Base-by-base conservation (phyloP, 2,329 filamentous ascomycete species). In the Pezicula rhizophila region DNA sequence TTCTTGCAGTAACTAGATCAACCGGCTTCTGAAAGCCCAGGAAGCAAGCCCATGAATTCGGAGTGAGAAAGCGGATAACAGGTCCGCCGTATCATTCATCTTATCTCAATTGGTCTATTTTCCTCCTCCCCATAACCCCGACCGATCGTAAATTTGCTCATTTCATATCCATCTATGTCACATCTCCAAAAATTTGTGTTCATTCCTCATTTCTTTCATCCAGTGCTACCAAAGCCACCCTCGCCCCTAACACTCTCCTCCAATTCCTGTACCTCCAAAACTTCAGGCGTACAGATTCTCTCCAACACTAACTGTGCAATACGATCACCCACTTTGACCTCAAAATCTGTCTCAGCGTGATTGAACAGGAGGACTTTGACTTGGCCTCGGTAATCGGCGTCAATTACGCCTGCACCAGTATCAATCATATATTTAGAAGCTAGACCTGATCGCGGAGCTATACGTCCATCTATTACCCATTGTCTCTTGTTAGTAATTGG, bases 311-410 rank as follows among this genome's bases (percentile, higher is more conserved):
- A 78, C 76, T 99, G 93, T 38, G 93, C 95, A 63, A 99, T 75
- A 46, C 93, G 85, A 69, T 99, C 93, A 44, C 92, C 92, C 64
- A 86, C 83, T 63, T 85, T 85, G 57, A 99, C 75, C 56, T 71
- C 75, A 64, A 95, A 97, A 66, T 96, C 90, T 37, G 72, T 70
- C 45, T 96, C 90, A 45, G 78, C 79, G 68, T 95, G 85, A 73
- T 99, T 99, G 70, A 97, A 97, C 46, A 99, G 80, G 57, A 99
- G 77, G 23, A 99, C 87, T 75, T 95, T 96, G 62, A 99, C 85
- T 58, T 87, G 87, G 17, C 93, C 93, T 33, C 93, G 81, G 74
- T 99, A 99, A 70, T 99, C 93, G 31, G 92, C 91, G 68, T 99
- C 93, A 61, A 99, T 97, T 56, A 99, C 93, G 47, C 93, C 93